A percentile compares a stretch with the other conserved stretches of the same genome.
Conservation (phyloP, 768 basidiomycete species). For the Hygrophorus pudorinus region DNA sequence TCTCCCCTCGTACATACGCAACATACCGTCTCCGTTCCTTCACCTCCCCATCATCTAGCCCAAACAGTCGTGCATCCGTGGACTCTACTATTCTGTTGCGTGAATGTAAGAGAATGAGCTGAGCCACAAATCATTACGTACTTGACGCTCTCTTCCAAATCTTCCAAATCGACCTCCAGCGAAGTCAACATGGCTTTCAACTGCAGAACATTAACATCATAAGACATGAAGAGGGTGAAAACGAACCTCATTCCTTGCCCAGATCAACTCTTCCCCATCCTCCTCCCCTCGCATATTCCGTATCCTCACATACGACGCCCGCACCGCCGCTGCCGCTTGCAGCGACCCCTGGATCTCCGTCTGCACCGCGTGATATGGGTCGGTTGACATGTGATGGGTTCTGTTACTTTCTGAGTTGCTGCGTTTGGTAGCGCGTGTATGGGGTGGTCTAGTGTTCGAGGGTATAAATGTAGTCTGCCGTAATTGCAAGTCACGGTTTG, state of each 20-base stretch:
- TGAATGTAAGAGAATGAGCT: neutral
- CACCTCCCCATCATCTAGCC: constrained; percentile 73
- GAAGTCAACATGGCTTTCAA: constrained; percentile 67
- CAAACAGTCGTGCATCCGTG: constrained; percentile 76
- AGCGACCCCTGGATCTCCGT: constrained; percentile 73
- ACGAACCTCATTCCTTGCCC: constrained; percentile 69
- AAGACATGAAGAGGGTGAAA: neutral
- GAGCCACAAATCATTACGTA: constrained; percentile 21
- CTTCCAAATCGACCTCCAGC: constrained; percentile 82
- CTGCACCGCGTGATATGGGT: constrained; percentile 84
- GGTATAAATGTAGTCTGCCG: too few species aligned
- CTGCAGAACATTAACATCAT: constrained; percentile 24
- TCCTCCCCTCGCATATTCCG: constrained; percentile 53
- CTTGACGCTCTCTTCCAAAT: constrained; percentile 92
- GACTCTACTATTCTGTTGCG: constrained; percentile 70
- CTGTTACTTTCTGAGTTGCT: too few species aligned
- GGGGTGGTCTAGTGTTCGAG: too few species aligned
- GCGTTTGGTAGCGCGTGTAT: too few species aligned
- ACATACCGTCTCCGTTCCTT: constrained; percentile 69
- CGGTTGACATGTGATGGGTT: constrained; percentile 22
- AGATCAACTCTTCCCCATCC: constrained; percentile 72
- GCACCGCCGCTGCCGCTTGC: constrained; percentile 58
- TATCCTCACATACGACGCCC: constrained; percentile 71
- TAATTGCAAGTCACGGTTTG: too few species aligned
- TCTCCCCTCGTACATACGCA: constrained; percentile 57